A percentile compares a stretch with the other conserved stretches of the same genome.
Conservation (phyloP, 331 rosid genomes). For the Dryas integrifolia region DNA sequence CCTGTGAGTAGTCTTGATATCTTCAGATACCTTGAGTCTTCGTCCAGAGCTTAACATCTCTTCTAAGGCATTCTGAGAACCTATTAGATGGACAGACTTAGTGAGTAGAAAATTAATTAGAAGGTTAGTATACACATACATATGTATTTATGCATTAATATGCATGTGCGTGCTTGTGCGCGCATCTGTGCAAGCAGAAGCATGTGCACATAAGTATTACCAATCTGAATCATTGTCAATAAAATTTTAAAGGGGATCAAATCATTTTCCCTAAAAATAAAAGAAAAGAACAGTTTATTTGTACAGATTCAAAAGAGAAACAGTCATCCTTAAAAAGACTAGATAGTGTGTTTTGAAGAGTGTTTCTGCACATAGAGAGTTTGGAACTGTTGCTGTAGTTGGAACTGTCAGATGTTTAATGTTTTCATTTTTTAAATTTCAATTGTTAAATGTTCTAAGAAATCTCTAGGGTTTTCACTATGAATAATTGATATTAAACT, state of each 20-base stretch:
- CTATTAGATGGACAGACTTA: constrained; percentile 34
- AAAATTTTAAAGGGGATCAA: background rate
- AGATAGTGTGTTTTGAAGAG: too few relatives aligned
- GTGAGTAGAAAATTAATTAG: background rate
- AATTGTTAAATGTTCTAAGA: too few relatives aligned
- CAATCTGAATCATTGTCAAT: background rate
- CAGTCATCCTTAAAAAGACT: too few relatives aligned
- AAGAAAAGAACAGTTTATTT: too few relatives aligned
- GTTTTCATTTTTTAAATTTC: too few relatives aligned
- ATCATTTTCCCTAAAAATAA: too few relatives aligned
- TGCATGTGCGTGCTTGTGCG: background rate
- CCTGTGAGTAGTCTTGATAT: constrained; percentile 37
- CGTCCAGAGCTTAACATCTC: constrained; percentile 36
- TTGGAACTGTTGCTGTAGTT: too few relatives aligned
- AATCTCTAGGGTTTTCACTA: too few relatives aligned
- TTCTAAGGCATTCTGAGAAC: constrained; percentile 37
- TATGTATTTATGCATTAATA: background rate
- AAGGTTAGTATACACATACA: background rate
- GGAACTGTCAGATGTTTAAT: too few relatives aligned
- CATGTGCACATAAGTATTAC: background rate
- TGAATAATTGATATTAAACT: too few relatives aligned
- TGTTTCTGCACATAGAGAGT: too few relatives aligned
- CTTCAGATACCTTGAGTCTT: constrained; percentile 30
- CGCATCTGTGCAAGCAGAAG: background rate
- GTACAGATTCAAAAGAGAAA: too few relatives aligned